Evolutionary conservation across 495 filamentous ascomycete species (phyloP).

Genomic region (Cercophora newfieldiana): DNA sequence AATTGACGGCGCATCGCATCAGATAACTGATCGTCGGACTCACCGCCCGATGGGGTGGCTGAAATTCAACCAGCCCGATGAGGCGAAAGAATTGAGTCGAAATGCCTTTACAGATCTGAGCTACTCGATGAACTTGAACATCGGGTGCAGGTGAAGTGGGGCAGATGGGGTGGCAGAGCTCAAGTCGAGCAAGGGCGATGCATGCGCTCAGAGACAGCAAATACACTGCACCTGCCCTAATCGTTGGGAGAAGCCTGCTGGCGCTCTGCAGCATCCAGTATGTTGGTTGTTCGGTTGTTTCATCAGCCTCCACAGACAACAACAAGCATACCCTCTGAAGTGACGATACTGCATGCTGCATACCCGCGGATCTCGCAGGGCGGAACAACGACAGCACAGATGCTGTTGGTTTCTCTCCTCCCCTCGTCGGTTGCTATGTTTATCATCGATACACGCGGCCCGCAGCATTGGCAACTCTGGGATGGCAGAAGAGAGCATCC

Average conservation of each 20-base stretch:
- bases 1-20: neutral
- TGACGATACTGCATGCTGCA: conserved; percentile 4
- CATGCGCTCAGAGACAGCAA: neutral
- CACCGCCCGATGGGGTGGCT: neutral
- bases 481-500: conserved; percentile 3
- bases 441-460: conserved; percentile 12
- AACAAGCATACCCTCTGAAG: neutral
- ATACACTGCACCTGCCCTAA: too few relatives aligned
- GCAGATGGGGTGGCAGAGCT: neutral
- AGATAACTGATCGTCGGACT: neutral
- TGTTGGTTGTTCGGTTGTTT: neutral
- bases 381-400: neutral
- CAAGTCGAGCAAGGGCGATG: neutral
- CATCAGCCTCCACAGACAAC: conserved; percentile 3
- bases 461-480: neutral
- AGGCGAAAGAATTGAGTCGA: neutral
- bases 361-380: conserved; percentile 9
- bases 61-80: neutral
- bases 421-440: conserved; percentile 17
- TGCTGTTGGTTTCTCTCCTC: neutral
- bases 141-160: too few relatives aligned
- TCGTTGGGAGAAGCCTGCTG: neutral
- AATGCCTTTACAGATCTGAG: too few relatives aligned
- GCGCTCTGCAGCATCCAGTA: neutral
- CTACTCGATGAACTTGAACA: too few relatives aligned